Evolutionary conservation across 2,329 filamentous ascomycete genomes (phyloP).

Genomic region (Phaeoacremonium minimum): DNA sequence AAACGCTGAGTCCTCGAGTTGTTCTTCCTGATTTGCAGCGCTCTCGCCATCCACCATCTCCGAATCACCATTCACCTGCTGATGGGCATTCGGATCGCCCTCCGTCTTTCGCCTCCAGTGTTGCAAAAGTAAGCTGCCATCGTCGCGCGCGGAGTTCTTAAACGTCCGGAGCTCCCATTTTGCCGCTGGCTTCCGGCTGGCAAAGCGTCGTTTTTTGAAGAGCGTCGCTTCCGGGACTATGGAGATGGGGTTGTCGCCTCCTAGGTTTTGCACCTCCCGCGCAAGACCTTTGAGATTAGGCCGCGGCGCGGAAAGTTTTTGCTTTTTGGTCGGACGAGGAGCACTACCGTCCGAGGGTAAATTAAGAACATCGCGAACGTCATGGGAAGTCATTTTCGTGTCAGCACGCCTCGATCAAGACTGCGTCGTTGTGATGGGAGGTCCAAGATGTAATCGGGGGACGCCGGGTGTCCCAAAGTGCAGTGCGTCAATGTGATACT

Average conservation of each 20-base stretch:
- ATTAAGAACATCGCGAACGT: slow-evolving; percentile 86
- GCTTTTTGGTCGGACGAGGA: slow-evolving; percentile 66
- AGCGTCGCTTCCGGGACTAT: slow-evolving; percentile 57
- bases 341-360: slow-evolving; percentile 58
- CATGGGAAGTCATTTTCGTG: slow-evolving; percentile 64
- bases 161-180: slow-evolving; percentile 69
- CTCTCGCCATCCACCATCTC: slow-evolving; percentile 27
- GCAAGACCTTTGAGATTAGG: slow-evolving; percentile 60
- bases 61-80: slow-evolving; percentile 20
- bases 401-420: too few relatives aligned
- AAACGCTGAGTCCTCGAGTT: slow-evolving; percentile 60
- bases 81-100: slow-evolving; percentile 28
- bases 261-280: slow-evolving; percentile 61
- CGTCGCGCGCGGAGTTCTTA: slow-evolving; percentile 69
- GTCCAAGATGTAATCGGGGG: too few relatives aligned
- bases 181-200: slow-evolving; percentile 49
- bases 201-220: slow-evolving; percentile 56
- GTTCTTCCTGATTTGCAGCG: slow-evolving; percentile 15
- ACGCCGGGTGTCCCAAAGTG: too few relatives aligned
- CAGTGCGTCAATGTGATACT: too few relatives aligned
- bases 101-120: slow-evolving; percentile 75
- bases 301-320: slow-evolving; percentile 59
- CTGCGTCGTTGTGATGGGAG: too few relatives aligned
- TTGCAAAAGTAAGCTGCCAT: slow-evolving; percentile 61
- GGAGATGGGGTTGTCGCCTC: slow-evolving; percentile 63